Percentiles rank a stretch among this genome's conserved stretches.
phyloP scores from a whole-genome alignment of 2,329 filamentous ascomycete species.

The Clarireedia homoeocarpa region DNA sequence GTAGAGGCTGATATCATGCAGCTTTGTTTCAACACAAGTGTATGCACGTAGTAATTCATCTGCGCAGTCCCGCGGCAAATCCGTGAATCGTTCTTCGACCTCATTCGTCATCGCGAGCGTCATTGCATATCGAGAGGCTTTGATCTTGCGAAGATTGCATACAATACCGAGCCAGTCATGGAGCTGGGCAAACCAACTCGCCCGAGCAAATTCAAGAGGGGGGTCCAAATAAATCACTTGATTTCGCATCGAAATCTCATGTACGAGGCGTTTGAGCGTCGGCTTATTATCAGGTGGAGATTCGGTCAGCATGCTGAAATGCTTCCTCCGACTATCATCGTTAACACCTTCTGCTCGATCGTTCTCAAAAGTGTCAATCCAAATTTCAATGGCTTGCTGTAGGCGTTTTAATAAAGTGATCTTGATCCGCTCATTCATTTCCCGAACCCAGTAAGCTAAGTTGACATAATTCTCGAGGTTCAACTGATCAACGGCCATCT shows the following conservation, averaged over 20 bases:
- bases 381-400: conserved; percentile 74
- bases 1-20: conserved; percentile 72
- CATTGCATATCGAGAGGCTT: conserved; percentile 92
- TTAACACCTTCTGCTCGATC: conserved; percentile 34
- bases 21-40: conserved; percentile 71
- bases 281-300: conserved; percentile 45
- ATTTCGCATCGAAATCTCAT: conserved; percentile 96
- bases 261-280: conserved; percentile 64
- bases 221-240: conserved; percentile 96
- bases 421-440: conserved; percentile 82
- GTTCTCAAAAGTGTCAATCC: conserved; percentile 79
- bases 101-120: conserved; percentile 61
- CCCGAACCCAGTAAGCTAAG: conserved; percentile 78
- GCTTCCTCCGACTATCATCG: conserved; percentile 46
- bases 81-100: conserved; percentile 66
- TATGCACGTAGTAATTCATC: conserved; percentile 75
- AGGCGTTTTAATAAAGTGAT: conserved; percentile 71
- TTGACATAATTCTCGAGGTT: conserved; percentile 97
- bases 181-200: conserved; percentile 87
- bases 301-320: conserved; percentile 36
- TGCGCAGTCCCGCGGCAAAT: conserved; percentile 78
- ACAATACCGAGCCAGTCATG: conserved; percentile 90
- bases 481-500: conserved; percentile 89
- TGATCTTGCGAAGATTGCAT: conserved; percentile 88
- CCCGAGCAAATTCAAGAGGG: conserved; percentile 81